Conservation (phyloP, 164 flowering plant species). For the Vitis labrusca region DNA sequence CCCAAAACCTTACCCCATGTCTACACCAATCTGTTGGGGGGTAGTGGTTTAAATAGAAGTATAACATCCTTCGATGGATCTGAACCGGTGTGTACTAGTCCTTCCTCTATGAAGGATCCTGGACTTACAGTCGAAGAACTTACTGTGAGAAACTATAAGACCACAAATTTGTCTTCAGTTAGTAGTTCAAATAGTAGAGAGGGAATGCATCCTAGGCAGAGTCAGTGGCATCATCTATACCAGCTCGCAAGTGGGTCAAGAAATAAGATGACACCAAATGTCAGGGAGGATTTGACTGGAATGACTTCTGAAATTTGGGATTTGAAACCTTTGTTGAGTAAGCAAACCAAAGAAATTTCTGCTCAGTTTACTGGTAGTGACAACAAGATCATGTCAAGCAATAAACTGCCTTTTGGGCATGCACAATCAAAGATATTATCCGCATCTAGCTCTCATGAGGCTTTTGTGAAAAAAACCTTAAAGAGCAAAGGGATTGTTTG, state of each 20-base stretch:
- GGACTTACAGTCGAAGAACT: slow-evolving; percentile 15
- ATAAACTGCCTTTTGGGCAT: not conserved
- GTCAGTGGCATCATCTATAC: slow-evolving; percentile 15
- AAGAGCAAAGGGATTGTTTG: slow-evolving; percentile 22
- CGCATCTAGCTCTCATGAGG: slow-evolving; percentile 12
- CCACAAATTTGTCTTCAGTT: not conserved
- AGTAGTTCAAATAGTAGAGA: slow-evolving; percentile 1
- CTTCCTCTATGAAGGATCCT: slow-evolving; percentile 5
- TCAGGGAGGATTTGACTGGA: slow-evolving; percentile 17
- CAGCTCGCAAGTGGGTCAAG: slow-evolving; percentile 10
- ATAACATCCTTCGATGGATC: slow-evolving; percentile 13
- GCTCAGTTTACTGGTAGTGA: slow-evolving; percentile 14
- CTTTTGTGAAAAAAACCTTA: slow-evolving; percentile 11
- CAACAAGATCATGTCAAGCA: slow-evolving; percentile 16
- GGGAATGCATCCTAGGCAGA: slow-evolving; percentile 10
- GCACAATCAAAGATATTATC: slow-evolving; percentile 12
- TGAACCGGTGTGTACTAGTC: slow-evolving; percentile 9
- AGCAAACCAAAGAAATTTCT: slow-evolving; percentile 11
- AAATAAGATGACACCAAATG: slow-evolving; percentile 11
- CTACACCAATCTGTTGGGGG: slow-evolving; percentile 5
- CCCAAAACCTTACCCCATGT: slow-evolving; percentile 1
- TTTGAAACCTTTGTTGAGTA: slow-evolving; percentile 13
- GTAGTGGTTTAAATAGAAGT: slow-evolving; percentile 5
- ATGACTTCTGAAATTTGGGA: slow-evolving; percentile 9
- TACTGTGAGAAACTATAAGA: slow-evolving; percentile 12